These are phyloP conservation scores for Lipomyces oligophaga DNA, from an alignment of 805 yeast species.

Conservation along the genomic window DNA sequence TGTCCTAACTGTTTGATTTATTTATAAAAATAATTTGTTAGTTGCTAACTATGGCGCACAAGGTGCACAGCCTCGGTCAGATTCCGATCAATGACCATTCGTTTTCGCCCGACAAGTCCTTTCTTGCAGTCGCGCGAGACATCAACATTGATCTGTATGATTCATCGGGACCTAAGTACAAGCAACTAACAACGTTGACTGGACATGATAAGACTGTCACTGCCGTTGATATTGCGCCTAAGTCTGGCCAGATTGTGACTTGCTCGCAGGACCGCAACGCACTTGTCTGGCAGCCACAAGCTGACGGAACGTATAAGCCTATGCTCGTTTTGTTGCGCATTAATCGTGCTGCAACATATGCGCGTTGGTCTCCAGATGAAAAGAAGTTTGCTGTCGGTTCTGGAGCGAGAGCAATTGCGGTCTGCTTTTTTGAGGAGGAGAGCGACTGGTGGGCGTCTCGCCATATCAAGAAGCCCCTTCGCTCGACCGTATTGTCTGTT, in stretches of 20 bases:
- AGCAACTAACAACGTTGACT: slow-evolving; percentile 58
- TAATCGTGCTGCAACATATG: slow-evolving; percentile 91
- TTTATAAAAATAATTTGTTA: no score
- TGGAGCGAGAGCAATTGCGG: slow-evolving; percentile 88
- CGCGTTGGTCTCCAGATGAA: slow-evolving; percentile 95
- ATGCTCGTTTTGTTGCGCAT: slow-evolving; percentile 89
- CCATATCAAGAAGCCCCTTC: slow-evolving; percentile 92
- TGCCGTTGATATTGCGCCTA: slow-evolving; percentile 78
- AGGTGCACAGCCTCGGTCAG: slow-evolving; percentile 64
- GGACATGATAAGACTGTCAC: slow-evolving; percentile 95
- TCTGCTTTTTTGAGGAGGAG: slow-evolving; percentile 92
- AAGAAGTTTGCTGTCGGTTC: slow-evolving; percentile 95
- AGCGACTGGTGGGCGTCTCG: slow-evolving; percentile 99
- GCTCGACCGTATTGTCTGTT: slow-evolving; percentile 75
- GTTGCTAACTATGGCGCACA: slow-evolving; percentile 16
- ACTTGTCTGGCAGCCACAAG: slow-evolving; percentile 82
- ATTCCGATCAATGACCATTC: slow-evolving; percentile 89
- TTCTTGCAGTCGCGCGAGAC: slow-evolving; percentile 79
- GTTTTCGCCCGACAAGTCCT: slow-evolving; percentile 62
- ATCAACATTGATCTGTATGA: slow-evolving; percentile 72
- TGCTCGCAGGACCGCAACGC: slow-evolving; percentile 98
- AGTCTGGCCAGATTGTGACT: slow-evolving; percentile 86
- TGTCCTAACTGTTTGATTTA: no score
- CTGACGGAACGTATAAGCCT: slow-evolving; percentile 67
- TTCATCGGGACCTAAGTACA: slow-evolving; percentile 49